phyloP scores from a whole-genome alignment of 2,329 filamentous ascomycete species.

The Hypocrella siamensis region DNA sequence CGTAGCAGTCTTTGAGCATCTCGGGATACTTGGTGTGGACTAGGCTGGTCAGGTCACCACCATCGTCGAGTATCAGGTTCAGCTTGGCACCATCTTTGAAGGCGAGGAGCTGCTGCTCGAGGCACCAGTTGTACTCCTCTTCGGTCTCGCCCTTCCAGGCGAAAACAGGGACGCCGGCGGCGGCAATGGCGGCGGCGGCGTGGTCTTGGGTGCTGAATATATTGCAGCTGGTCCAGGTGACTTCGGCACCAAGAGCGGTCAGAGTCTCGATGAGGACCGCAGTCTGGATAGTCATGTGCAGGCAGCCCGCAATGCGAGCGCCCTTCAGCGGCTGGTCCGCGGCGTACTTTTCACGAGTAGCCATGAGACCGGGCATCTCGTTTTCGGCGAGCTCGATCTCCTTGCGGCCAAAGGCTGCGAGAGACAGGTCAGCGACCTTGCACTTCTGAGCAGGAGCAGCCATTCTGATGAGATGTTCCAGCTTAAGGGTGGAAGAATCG shows the following conservation, averaged over 20 bases:
- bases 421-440: conserved; percentile 97
- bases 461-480: conserved; percentile 26
- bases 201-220: conserved; percentile 99
- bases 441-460: conserved; percentile 78
- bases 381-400: conserved; percentile 97
- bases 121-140: conserved; percentile 99
- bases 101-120: conserved; percentile 91
- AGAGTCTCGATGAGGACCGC: conserved; percentile 99
- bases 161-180: conserved; percentile 74
- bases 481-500: conserved; percentile 4
- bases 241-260: conserved; percentile 84
- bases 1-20: conserved; percentile 95
- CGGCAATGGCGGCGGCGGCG: conserved; percentile 93
- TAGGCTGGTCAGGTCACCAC: conserved; percentile 89
- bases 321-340: conserved; percentile 84
- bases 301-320: conserved; percentile 90
- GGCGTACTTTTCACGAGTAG: conserved; percentile 83
- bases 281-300: conserved; percentile 99
- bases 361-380: conserved; percentile 96
- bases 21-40: conserved; percentile 98
- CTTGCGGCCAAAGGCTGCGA: conserved; percentile 96
- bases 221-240: conserved; percentile 99
- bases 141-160: conserved; percentile 84
- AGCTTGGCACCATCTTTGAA: conserved; percentile 96
- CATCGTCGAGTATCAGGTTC: conserved; percentile 98